These are phyloP conservation scores for Casuarina glauca DNA, from an alignment of 306 rosid species.

Conservation along the genomic window DNA sequence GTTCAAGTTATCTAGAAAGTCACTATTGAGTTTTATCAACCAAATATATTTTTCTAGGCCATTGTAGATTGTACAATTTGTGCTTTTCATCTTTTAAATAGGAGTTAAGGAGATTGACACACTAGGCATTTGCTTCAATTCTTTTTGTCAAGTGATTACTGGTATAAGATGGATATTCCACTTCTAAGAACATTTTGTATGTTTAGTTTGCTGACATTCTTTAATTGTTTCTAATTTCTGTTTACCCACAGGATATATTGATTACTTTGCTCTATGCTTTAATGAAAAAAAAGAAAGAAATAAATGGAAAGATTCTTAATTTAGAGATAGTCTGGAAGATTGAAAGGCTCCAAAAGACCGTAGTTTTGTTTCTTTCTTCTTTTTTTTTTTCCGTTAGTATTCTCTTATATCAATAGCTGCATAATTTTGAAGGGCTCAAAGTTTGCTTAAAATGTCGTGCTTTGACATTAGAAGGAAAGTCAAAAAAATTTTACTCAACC, in stretches of 20 bases:
- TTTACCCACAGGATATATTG: background rate
- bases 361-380: too few species aligned
- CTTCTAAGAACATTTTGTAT: background rate
- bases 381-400: too few species aligned
- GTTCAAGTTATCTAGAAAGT: background rate
- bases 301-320: background rate
- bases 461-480: background rate
- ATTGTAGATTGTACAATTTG: too few species aligned
- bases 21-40: background rate
- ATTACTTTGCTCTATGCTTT: too few species aligned
- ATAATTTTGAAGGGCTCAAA: too few species aligned
- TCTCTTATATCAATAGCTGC: too few species aligned
- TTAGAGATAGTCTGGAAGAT: background rate
- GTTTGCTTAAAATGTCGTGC: background rate
- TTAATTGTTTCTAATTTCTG: background rate
- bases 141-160: background rate
- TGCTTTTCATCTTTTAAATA: background rate
- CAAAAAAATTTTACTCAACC: too few species aligned
- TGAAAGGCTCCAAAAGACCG: background rate
- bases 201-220: background rate
- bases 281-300: background rate
- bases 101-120: background rate
- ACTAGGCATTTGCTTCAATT: background rate
- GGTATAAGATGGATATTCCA: background rate
- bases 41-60: background rate